Evolutionary conservation across 179 eudicot species (phyloP), one percentile per base, ranked within the genome.

Genomic region (Monotropa hypopitys): DNA sequence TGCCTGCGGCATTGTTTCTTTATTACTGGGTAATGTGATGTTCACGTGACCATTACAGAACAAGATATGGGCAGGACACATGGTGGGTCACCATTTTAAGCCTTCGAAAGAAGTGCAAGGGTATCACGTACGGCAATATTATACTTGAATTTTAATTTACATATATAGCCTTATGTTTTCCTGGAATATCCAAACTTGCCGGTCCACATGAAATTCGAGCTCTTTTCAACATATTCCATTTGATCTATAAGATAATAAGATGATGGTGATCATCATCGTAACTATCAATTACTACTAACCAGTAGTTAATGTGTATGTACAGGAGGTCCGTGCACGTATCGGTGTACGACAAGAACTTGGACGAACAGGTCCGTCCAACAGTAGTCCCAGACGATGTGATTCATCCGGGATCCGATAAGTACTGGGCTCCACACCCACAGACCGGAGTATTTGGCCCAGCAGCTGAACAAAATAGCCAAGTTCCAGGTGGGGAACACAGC

Each of bases 391-490:
- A 93, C 73, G 76, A 91, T 43, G 73, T 88, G 46, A 81, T 86
- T 76, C 81, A 88, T 72, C 84, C 83, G 1, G 77, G 79, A 3
- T 82, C 91, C 0, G 91, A 86, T 4, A 84, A 87, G 70, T 90
- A 90, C 88, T 93, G 98, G 98, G 86, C 85, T 74, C 98, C 98
- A 6, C 81, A 93, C 78, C 98, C 98, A 2, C 77, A 84, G 74
- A 93, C 95, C 1, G 98, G 97, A 16, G 88, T 93, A 16, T 93
- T 93, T 26, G 98, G 98, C 66, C 98, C 98, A 28, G 85, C 81
- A 11, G 23, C 86, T 1, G 90, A 85, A 42, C 80, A 82, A n/a
- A n/a, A n/a, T 0, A 83, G 51, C 78, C 77, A 74, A 0, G 75
- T 62, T 7, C 66, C 74, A 2, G 83, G 74, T 43, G 84, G 46